Conservation (phyloP, 176 grass and related monocot species). For the Bothriochloa decipiens region DNA sequence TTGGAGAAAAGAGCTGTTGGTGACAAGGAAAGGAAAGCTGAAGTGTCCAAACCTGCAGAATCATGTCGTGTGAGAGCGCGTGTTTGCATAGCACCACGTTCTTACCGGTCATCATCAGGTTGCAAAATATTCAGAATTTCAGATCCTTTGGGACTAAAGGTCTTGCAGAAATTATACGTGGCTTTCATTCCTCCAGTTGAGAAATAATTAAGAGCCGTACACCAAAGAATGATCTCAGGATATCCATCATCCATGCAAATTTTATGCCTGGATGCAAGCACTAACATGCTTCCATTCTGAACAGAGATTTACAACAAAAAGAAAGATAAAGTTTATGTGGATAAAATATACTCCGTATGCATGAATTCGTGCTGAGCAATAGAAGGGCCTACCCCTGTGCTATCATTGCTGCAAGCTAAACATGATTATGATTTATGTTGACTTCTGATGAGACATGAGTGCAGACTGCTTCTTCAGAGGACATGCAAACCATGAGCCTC, state of each 20-base stretch:
- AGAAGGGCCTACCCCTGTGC: not conserved
- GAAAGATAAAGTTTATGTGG: not conserved
- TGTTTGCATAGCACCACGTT: conserved; percentile 10
- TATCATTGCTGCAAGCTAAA: conserved; percentile 1
- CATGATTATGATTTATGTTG: conserved; percentile 21
- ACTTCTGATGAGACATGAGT: conserved; percentile 3
- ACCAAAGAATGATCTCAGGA: not conserved
- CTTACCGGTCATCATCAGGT: not conserved
- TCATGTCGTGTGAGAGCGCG: conserved; percentile 3
- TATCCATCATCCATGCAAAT: not conserved
- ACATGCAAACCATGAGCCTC: not conserved
- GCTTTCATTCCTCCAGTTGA: not conserved
- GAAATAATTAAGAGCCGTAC: not conserved
- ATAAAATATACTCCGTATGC: not conserved
- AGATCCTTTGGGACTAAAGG: not conserved
- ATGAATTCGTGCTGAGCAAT: not conserved
- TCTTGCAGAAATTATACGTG: not conserved
- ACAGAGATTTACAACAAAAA: not conserved
- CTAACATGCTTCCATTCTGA: conserved; percentile 14
- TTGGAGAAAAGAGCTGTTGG: not conserved
- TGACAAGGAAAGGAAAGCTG: not conserved
- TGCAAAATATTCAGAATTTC: not conserved
- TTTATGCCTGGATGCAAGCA: not conserved
- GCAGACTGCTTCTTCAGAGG: not conserved
- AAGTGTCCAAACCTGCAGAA: conserved; percentile 3